Evolutionary conservation across 768 basidiomycete species (phyloP).

Genomic region (Sporobolomyces roseus): DNA sequence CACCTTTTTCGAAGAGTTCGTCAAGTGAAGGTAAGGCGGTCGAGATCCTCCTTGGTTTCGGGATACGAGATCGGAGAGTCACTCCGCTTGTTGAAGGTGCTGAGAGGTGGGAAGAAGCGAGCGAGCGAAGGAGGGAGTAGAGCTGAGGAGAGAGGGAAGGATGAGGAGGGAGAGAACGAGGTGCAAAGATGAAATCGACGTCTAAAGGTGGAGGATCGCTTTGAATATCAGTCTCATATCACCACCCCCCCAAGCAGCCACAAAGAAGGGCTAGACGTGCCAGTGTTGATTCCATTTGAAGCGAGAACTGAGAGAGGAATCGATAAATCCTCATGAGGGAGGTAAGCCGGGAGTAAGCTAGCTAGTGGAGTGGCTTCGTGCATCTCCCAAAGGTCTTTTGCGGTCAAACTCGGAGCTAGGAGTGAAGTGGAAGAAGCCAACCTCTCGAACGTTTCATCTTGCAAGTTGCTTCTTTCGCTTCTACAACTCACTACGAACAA

Average conservation of each 20-base stretch:
- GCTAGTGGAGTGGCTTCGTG: neutral
- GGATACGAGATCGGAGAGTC: conserved; percentile 43
- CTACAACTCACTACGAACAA: neutral
- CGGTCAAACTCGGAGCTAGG: neutral
- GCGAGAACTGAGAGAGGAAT: neutral
- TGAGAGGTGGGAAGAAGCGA: conserved; percentile 76
- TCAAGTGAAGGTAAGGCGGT: conserved; percentile 92
- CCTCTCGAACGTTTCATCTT: too few relatives aligned
- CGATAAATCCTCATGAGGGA: neutral
- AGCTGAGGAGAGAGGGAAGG: neutral
- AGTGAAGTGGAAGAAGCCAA: too few relatives aligned
- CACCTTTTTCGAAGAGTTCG: conserved; percentile 69
- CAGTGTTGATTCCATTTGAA: neutral
- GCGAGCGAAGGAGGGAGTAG: conserved; percentile 52
- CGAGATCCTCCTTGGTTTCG: conserved; percentile 61
- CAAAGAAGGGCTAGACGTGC: neutral
- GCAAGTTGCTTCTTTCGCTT: neutral
- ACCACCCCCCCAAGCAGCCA: neutral
- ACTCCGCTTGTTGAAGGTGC: conserved; percentile 68
- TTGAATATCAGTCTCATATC: too few relatives aligned
- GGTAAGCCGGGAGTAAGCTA: neutral
- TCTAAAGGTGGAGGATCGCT: neutral
- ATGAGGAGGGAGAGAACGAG: neutral
- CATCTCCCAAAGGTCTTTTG: neutral
- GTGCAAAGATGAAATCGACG: conserved; percentile 8